These are phyloP conservation scores for Trametes hirsuta DNA, from an alignment of 1,284 basidiomycete species.

Conservation along the genomic window DNA sequence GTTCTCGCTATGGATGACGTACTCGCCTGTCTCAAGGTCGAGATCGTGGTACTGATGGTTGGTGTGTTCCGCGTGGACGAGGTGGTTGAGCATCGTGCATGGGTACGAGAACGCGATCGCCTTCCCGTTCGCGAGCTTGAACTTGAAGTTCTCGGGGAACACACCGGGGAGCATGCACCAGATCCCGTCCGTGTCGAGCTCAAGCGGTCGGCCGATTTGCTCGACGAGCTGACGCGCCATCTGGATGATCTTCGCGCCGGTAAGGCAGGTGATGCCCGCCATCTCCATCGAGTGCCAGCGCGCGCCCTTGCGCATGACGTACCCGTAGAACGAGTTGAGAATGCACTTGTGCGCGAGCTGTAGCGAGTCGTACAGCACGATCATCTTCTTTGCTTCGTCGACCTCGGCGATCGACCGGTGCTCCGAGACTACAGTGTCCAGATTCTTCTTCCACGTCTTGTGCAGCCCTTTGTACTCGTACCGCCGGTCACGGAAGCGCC, in stretches of 20 bases:
- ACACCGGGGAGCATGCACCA: slow-evolving; percentile 99
- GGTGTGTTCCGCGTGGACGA: slow-evolving; percentile 95
- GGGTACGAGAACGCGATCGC: slow-evolving; percentile 94
- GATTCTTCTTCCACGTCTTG: slow-evolving; percentile 99
- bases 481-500: slow-evolving; percentile 95
- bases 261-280: slow-evolving; percentile 99
- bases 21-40: slow-evolving; percentile 82
- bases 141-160: slow-evolving; percentile 98
- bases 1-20: slow-evolving; percentile 92
- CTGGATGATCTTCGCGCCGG: slow-evolving; percentile 99
- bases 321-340: slow-evolving; percentile 99
- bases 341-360: slow-evolving; percentile 99
- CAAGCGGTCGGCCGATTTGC: slow-evolving; percentile 95
- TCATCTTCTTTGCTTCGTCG: slow-evolving; percentile 99
- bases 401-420: slow-evolving; percentile 82
- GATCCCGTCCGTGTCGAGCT: slow-evolving; percentile 98
- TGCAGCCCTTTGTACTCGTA: slow-evolving; percentile 99
- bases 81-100: slow-evolving; percentile 99
- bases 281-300: slow-evolving; percentile 99
- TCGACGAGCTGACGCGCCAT: slow-evolving; percentile 99
- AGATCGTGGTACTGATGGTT: slow-evolving; percentile 98
- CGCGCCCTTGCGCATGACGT: slow-evolving; percentile 99
- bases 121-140: slow-evolving; percentile 90
- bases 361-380: slow-evolving; percentile 99
- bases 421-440: slow-evolving; percentile 75